Base-by-base conservation (phyloP, 768 basidiomycete species). In the Cantharellus anzutake region DNA sequence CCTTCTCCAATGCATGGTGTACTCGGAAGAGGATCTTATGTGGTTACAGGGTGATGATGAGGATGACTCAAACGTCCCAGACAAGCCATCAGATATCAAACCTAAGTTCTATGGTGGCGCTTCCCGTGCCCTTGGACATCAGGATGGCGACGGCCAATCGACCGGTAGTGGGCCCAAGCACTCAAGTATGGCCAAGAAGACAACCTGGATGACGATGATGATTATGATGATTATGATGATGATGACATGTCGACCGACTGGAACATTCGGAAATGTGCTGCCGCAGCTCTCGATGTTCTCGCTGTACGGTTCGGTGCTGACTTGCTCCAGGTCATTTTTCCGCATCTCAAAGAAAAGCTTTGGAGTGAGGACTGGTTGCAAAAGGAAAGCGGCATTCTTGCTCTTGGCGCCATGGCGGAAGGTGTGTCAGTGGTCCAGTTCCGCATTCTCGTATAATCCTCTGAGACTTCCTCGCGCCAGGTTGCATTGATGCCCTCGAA, bases 211-310 rank as follows among this genome's bases (percentile, higher is more conserved):
- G 86, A 92, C 61, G 82, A 88, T 62, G 82, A 93, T 65, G 75
- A 83, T 63, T 84, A 91, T 63, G 86, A 90, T 61, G 84, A 89
- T 51, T 90, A 93, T 61, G 93, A 94, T 65, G 91, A 91, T 11
- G 96, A 98, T 61, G 96, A 97, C 68, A 86, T 89, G 77, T 85
- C 87, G 5, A 94, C 94, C 2, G 93, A 98, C 69, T 99, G 96
- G 96, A 99, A 98, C 72, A 75, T 98, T 62, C 79, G 96, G 63
- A 99, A 99, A 73, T 99, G 96, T 68, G 91, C 92, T 2, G 96
- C 96, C 0, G 96, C 96, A 0, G 96, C 96, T 5, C 75, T 99
- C 60, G 96, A 99, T 69, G 93, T 99, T 37, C 80, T 99, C 60
- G 91, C 92, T 2, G 91, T 98, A 16, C 81, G 89, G 48, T 98